Evolutionary conservation across 2,329 filamentous ascomycete genomes (phyloP), one percentile per base, ranked within the genome.

Genomic region (Ophiostoma sp.): DNA sequence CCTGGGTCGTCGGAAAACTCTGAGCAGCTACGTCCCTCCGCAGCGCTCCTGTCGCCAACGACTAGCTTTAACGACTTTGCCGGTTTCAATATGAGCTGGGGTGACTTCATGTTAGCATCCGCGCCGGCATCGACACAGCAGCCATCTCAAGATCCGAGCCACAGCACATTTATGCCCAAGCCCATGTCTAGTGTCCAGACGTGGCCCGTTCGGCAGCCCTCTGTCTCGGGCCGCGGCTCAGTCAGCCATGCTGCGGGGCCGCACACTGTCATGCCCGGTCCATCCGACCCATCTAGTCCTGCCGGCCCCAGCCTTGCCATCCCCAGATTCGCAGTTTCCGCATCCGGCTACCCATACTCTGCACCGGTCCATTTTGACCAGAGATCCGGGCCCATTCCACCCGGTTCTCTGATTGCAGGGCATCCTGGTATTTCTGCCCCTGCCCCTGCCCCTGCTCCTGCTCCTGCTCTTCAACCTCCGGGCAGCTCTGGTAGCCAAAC

Each of bases 301-400:
- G 14, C 18, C 2, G n/a, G 40, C 12, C 44, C 18, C 6, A 47
- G 47, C 36, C 45, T 40, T 42, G 41, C 27, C 18, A 27, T 62
- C 9, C 58, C 58, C 14, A 16, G 58, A 7, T 41, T 62, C 16
- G 58, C 12, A 5, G 38, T 18, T 3, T 14, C 58, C 18, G 12
- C 38, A 4, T 62, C 58, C 5, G 58, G 58, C 4, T 79, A 81
- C 70, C 79, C 81, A 1, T 79, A 76, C 67, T 82, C 81, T 8
- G 80, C 79, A 40, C 68, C 68, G 41, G 40, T 74, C 47, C n/a
- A 60, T 44, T 36, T 41, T 36, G 3, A 16, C 8, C 58, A 18
- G 18, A n/a, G 41, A 18, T 45, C 41, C 7, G 27, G 58, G 12
- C 8, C 18, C 3, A 7, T 49, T 1, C 64, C n/a, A 18, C 60